Base-by-base conservation (phyloP, 768 basidiomycete genomes). In the Polyporus arcularius region DNA sequence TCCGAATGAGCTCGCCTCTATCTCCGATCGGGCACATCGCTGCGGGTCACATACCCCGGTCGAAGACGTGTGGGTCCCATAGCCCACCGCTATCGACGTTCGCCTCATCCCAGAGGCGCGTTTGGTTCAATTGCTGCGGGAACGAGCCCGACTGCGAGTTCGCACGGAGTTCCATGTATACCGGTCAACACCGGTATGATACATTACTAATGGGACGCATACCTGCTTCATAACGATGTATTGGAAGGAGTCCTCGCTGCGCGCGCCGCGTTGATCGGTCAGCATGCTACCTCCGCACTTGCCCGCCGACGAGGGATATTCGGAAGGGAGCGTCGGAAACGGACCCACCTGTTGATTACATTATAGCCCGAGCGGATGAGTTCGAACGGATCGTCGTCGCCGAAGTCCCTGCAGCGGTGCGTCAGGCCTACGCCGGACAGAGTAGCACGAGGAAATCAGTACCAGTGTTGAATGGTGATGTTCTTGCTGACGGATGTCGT, bases 391-490 rank as follows among this genome's bases (percentile, higher is more conserved):
- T 70, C 69, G 18, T 66, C 69, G 8, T 68, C 65, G 16, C 53
- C 58, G 55, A 69, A 69, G 12, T 70, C 69, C 68, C 68, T 69
- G 35, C 5, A 14, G 8, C 15, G 52, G 12, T 31, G 45, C 31
- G 15, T 4, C 16, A 49, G 7, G 26, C 38, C n/a, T 46, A 51
- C 16, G 47, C 26, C 15, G 26, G 31, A 16, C 2, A 10, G 21
- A 16, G 6, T 4, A n/a, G 16, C n/a, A 15, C 30, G 18, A 26
- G n/a, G 16, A 21, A 14, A 16, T 6, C 30, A 55, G 28, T 46
- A 70, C 79, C 80, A 80, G 56, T 81, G 80, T 49, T 80, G 79
- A 58, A 80, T 75, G 11, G 78, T 80, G 21, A 80, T 72, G 53
- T 73, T 73, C 56, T 71, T 76, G 43, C 73, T 74, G 47, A 81